These are phyloP conservation scores for Penicillium salamii DNA, from an alignment of 495 filamentous ascomycete genomes.

Conservation along the genomic window DNA sequence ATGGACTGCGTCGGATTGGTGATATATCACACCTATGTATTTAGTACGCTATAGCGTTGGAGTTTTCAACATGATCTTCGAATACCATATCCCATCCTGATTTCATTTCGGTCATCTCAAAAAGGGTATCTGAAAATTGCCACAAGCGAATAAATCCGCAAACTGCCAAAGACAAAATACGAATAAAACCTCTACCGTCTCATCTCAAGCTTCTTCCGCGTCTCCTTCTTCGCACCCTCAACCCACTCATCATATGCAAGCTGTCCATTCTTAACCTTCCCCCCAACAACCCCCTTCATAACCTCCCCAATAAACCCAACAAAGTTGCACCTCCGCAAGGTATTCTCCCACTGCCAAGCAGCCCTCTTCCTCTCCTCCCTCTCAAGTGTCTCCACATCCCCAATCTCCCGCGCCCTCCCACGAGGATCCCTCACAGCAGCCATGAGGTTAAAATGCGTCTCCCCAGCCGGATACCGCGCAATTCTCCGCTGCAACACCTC, in stretches of 20 bases:
- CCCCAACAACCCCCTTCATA: slow-evolving; percentile 73
- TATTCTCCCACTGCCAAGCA: slow-evolving; percentile 95
- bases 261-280: slow-evolving; percentile 59
- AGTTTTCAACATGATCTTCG: slow-evolving; percentile 9
- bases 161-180: no score
- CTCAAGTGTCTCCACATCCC: slow-evolving; percentile 73
- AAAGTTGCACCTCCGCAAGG: slow-evolving; percentile 89
- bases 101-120: not conserved
- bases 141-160: not conserved
- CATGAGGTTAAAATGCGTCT: slow-evolving; percentile 95
- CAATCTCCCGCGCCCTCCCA: slow-evolving; percentile 71
- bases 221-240: slow-evolving; percentile 69
- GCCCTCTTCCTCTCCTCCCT: slow-evolving; percentile 80
- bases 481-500: slow-evolving; percentile 83
- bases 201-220: slow-evolving; percentile 61
- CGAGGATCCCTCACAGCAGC: slow-evolving; percentile 85
- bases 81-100: slow-evolving; percentile 7
- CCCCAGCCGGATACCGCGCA: slow-evolving; percentile 75
- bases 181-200: slow-evolving; percentile 17
- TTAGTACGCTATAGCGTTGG: slow-evolving; percentile 7
- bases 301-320: slow-evolving; percentile 93
- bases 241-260: slow-evolving; percentile 79
- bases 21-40: slow-evolving; percentile 11
- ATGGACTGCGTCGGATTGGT: not conserved
- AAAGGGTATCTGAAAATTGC: slow-evolving; percentile 11